Conservation (phyloP, 768 basidiomycete species). For the Agrocybe chaxingu region DNA sequence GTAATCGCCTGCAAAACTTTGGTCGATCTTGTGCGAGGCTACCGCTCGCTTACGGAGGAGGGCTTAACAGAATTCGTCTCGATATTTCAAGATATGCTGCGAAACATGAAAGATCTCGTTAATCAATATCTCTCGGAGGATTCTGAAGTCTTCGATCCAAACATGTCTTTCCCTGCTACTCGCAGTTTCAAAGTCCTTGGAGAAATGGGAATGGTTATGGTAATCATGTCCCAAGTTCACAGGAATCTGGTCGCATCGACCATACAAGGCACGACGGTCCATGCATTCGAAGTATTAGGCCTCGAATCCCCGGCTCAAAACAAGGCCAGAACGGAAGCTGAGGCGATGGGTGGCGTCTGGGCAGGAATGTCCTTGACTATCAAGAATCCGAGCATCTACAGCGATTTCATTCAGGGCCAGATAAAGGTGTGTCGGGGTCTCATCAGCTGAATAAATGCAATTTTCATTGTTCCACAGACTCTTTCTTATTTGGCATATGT, state of each 20-base stretch:
- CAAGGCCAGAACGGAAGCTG: slow-evolving; percentile 70
- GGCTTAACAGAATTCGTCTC: slow-evolving; percentile 75
- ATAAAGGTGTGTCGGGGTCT: slow-evolving; percentile 66
- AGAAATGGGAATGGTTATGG: slow-evolving; percentile 91
- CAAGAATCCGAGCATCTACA: slow-evolving; percentile 68
- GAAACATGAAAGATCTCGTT: slow-evolving; percentile 70
- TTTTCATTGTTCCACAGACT: slow-evolving; percentile 47
- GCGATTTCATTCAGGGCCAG: slow-evolving; percentile 84
- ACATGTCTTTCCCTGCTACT: slow-evolving; percentile 62
- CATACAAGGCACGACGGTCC: slow-evolving; percentile 66
- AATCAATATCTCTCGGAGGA: slow-evolving; percentile 71
- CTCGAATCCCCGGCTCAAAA: slow-evolving; percentile 81
- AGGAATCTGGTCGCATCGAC: slow-evolving; percentile 59
- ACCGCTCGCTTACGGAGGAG: slow-evolving; percentile 69
- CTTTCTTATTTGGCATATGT: slow-evolving; percentile 92
- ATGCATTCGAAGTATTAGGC: slow-evolving; percentile 77
- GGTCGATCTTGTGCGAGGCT: slow-evolving; percentile 82
- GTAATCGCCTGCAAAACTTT: slow-evolving; percentile 86
- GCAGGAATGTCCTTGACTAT: slow-evolving; percentile 78
- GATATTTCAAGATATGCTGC: slow-evolving; percentile 75
- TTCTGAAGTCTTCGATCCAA: slow-evolving; percentile 52
- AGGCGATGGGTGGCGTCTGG: slow-evolving; percentile 82
- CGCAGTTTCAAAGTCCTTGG: slow-evolving; percentile 92
- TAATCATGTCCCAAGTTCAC: slow-evolving; percentile 85
- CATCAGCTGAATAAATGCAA: not conserved